phyloP scores from a whole-genome alignment of 202 grass and related monocot species.

The Carex arenaria region DNA sequence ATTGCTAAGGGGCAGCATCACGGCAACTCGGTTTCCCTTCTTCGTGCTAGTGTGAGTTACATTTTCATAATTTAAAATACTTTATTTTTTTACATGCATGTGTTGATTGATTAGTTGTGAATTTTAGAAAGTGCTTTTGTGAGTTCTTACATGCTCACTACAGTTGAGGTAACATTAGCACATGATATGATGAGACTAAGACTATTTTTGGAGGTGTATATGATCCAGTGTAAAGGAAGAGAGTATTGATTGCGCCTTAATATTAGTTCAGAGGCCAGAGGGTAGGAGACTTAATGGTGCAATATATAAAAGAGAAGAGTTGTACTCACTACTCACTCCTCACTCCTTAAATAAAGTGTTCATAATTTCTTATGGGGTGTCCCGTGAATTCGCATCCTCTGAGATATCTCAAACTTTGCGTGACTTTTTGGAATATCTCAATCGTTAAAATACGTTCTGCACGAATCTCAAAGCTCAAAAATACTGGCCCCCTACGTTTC shows the following conservation, averaged over 20 bases:
- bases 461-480: too few species aligned
- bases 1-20: conserved; percentile 79
- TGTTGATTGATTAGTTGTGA: not conserved
- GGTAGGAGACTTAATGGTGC: not conserved
- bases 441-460: too few species aligned
- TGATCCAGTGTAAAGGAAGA: not conserved
- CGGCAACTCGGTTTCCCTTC: conserved; percentile 75
- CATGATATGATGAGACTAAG: not conserved
- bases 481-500: too few species aligned
- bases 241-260: conserved; percentile 4
- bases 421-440: too few species aligned
- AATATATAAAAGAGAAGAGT: not conserved
- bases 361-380: not conserved
- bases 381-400: too few species aligned
- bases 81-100: not conserved
- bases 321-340: not conserved
- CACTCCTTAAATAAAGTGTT: not conserved
- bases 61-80: not conserved
- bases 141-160: not conserved
- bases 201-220: not conserved
- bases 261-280: not conserved
- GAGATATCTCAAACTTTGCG: too few species aligned
- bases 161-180: not conserved
- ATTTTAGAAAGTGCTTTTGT: not conserved
- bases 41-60: conserved; percentile 63